phyloP scores from a whole-genome alignment of 2,329 filamentous ascomycete genomes.

The Pestalotiopsis sp. region DNA sequence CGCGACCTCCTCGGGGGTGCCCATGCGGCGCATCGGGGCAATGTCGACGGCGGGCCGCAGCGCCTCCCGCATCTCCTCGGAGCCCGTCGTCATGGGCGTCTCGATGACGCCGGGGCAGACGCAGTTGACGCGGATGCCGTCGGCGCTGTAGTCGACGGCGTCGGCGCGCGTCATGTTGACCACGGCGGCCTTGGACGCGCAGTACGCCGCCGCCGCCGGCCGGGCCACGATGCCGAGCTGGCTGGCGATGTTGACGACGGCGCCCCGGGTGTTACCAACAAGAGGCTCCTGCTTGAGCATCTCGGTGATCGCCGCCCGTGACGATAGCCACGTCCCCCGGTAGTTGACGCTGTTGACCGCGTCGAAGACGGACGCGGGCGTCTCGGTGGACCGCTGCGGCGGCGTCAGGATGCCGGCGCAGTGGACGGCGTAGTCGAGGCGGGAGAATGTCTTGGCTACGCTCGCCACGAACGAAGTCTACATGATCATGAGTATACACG shows the following conservation, averaged over 20 bases:
- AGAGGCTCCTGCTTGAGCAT: slow-evolving; percentile 50
- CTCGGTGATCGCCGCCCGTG: slow-evolving; percentile 42
- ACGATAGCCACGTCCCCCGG: slow-evolving; percentile 50
- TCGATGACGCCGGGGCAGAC: slow-evolving; percentile 46
- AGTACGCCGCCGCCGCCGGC: slow-evolving; percentile 54
- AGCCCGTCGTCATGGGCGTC: slow-evolving; percentile 47
- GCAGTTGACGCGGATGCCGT: slow-evolving; percentile 40
- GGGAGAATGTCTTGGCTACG: slow-evolving; percentile 37
- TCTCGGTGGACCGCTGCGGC: slow-evolving; percentile 46
- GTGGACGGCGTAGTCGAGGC: slow-evolving; percentile 59
- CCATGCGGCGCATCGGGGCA: slow-evolving; percentile 55
- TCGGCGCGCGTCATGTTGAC: slow-evolving; percentile 60
- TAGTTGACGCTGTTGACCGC: slow-evolving; percentile 58
- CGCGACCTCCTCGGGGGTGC: slow-evolving; percentile 50
- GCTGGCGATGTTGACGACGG: slow-evolving; percentile 55
- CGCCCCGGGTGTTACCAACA: slow-evolving; percentile 42
- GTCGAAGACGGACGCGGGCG: slow-evolving; percentile 51
- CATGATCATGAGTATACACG: neutral
- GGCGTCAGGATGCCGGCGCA: slow-evolving; percentile 55
- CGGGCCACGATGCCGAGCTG: slow-evolving; percentile 53
- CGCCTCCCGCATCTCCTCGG: slow-evolving; percentile 38
- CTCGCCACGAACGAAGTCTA: slow-evolving; percentile 35
- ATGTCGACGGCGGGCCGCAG: slow-evolving; percentile 45
- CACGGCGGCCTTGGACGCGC: slow-evolving; percentile 59
- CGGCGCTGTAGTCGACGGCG: slow-evolving; percentile 57